Conservation (phyloP, 805 yeast species). For the Brettanomyces anomalus region DNA sequence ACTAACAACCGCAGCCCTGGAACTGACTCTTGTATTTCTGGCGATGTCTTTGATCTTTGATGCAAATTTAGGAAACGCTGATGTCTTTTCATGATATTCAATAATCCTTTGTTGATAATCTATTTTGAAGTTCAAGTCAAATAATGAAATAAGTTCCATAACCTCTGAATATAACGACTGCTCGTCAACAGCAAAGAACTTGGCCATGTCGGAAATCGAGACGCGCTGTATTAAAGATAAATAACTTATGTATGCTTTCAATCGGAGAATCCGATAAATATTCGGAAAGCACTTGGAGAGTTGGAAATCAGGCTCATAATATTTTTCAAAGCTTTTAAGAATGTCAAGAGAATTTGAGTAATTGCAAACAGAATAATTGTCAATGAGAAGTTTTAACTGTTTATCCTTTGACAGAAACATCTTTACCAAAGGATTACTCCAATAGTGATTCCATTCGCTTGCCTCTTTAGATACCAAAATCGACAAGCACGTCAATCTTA, state of each 20-base stretch:
- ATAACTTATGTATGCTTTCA: constrained; percentile 24
- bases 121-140: constrained; percentile 19
- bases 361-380: constrained; percentile 9
- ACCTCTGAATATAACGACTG: constrained; percentile 11
- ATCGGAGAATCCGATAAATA: constrained; percentile 19
- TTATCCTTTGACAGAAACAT: constrained; percentile 15
- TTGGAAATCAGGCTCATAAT: constrained; percentile 16
- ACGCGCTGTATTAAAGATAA: constrained; percentile 23
- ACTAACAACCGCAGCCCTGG: constrained; percentile 13
- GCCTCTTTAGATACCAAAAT: constrained; percentile 11
- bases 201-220: constrained; percentile 13
- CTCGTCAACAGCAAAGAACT: constrained; percentile 13
- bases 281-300: constrained; percentile 15
- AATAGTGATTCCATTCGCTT: constrained; percentile 5
- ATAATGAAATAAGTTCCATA: constrained; percentile 12
- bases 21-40: constrained; percentile 8
- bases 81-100: constrained; percentile 4
- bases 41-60: constrained; percentile 6
- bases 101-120: constrained; percentile 10
- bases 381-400: constrained; percentile 15
- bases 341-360: background rate
- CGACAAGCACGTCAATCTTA: constrained; percentile 15
- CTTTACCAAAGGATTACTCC: constrained; percentile 8
- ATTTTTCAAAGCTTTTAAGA: background rate
- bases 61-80: constrained; percentile 1